Conservation (phyloP, 352 stramenopile genomes). For the Aphanomyces cochlioides region DNA sequence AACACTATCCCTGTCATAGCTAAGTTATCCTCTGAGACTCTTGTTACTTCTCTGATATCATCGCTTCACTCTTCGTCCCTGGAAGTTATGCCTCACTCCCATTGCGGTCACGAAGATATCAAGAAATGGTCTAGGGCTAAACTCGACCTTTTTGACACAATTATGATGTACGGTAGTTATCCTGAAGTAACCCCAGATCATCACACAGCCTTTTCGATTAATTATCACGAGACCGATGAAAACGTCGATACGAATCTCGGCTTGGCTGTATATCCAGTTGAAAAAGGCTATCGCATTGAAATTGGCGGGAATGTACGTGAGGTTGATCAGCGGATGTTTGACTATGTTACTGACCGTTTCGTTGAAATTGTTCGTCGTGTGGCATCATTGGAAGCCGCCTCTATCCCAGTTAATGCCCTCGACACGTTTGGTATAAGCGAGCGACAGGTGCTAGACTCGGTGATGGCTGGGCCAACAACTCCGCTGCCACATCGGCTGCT, state of each 20-base stretch:
- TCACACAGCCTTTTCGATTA: background rate
- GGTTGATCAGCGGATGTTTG: background rate
- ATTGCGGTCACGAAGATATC: background rate
- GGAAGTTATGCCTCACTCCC: background rate
- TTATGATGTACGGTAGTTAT: background rate
- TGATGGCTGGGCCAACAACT: background rate
- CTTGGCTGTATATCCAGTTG: background rate
- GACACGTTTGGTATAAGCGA: background rate
- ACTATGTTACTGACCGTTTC: background rate
- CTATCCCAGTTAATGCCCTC: background rate
- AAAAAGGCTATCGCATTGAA: background rate
- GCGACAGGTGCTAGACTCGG: background rate
- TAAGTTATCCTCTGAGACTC: background rate
- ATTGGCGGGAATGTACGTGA: background rate
- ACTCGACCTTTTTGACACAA: background rate
- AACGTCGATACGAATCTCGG: constrained; percentile 1
- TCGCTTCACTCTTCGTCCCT: background rate
- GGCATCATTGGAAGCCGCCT: background rate
- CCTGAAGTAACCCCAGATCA: background rate
- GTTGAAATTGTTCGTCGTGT: background rate
- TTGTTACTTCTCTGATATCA: background rate
- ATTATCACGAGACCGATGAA: background rate
- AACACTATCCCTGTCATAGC: background rate
- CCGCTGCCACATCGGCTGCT: background rate
- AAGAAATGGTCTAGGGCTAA: background rate